Percentiles rank a stretch among this genome's conserved stretches.
Conservation (phyloP, 441 rosid genomes). For the Croton setiger region DNA sequence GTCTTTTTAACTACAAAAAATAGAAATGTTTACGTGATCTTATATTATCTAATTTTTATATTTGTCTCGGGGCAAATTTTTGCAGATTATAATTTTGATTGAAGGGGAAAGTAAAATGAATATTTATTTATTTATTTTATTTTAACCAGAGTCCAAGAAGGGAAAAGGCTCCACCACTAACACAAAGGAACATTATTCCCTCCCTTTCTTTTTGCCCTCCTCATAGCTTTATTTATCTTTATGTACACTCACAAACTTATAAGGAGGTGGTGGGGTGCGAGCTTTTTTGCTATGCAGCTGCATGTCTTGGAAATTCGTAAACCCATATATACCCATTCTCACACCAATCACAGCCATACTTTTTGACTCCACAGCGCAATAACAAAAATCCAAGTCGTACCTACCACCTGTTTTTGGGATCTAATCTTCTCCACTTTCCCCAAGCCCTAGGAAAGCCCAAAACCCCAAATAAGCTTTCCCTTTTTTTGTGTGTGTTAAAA, state of each 20-base stretch:
- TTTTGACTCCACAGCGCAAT: slow-evolving; percentile 27
- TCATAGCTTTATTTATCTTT: neutral
- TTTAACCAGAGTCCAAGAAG: slow-evolving; percentile 22
- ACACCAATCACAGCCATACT: slow-evolving; percentile 22
- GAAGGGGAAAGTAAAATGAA: too few relatives aligned
- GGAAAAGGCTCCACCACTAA: slow-evolving; percentile 29
- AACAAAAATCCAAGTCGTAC: slow-evolving; percentile 16
- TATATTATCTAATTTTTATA: too few relatives aligned
- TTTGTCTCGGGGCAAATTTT: too few relatives aligned
- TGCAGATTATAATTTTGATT: too few relatives aligned
- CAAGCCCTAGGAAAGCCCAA: slow-evolving; percentile 26
- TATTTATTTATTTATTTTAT: too few relatives aligned
- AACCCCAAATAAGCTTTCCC: slow-evolving; percentile 18
- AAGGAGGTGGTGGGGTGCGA: slow-evolving; percentile 5
- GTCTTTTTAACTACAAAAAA: too few relatives aligned
- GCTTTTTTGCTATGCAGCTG: slow-evolving; percentile 17
- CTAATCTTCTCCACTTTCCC: slow-evolving; percentile 36
- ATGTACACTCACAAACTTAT: neutral
- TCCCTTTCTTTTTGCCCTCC: slow-evolving; percentile 18
- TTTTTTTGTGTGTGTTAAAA: slow-evolving; percentile 13
- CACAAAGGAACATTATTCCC: slow-evolving; percentile 22
- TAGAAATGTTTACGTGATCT: too few relatives aligned
- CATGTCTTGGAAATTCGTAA: slow-evolving; percentile 28
- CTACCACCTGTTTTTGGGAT: slow-evolving; percentile 27
- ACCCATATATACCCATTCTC: slow-evolving; percentile 20